Conservation (phyloP, 139 green algal species). For the Yamagishiella unicocca region DNA sequence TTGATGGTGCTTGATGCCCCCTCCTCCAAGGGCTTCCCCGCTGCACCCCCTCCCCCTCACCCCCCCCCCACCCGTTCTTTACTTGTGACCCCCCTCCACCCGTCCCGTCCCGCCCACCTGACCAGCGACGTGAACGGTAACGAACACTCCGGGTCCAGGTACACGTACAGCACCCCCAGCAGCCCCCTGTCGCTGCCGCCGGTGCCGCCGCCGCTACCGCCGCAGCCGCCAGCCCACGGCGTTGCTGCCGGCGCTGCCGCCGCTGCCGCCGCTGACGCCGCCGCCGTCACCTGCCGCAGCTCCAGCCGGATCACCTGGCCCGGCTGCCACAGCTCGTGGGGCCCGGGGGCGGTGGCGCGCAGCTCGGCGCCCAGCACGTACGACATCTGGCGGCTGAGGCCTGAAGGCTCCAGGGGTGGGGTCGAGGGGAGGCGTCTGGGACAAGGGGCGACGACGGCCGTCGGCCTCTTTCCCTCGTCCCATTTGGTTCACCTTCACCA, state of each 20-base stretch:
- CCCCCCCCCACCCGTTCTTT: too few relatives aligned
- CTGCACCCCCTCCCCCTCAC: too few relatives aligned
- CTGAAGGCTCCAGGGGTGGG: too few relatives aligned
- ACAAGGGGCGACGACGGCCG: too few relatives aligned
- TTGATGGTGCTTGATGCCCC: too few relatives aligned
- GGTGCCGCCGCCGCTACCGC: not conserved
- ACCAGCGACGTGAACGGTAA: conserved; percentile 9
- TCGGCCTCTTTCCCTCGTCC: too few relatives aligned
- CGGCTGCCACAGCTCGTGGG: not conserved
- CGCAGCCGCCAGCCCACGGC: not conserved
- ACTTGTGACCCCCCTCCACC: too few relatives aligned
- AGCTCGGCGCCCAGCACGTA: not conserved
- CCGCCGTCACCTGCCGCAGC: not conserved
- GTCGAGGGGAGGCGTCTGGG: not conserved
- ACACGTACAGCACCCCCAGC: conserved; percentile 34
- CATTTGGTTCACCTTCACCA: too few relatives aligned
- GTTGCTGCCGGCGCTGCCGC: not conserved
- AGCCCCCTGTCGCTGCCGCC: not conserved
- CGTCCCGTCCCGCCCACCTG: conserved; percentile 17
- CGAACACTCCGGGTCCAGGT: not conserved
- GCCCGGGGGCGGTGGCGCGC: not conserved
- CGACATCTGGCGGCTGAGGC: conserved; percentile 4
- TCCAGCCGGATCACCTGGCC: not conserved
- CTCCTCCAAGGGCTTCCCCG: too few relatives aligned
- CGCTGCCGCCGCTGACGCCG: not conserved